Evolutionary conservation across 257 asterid species (phyloP).

Genomic region (Capsicum rhomboideum): DNA sequence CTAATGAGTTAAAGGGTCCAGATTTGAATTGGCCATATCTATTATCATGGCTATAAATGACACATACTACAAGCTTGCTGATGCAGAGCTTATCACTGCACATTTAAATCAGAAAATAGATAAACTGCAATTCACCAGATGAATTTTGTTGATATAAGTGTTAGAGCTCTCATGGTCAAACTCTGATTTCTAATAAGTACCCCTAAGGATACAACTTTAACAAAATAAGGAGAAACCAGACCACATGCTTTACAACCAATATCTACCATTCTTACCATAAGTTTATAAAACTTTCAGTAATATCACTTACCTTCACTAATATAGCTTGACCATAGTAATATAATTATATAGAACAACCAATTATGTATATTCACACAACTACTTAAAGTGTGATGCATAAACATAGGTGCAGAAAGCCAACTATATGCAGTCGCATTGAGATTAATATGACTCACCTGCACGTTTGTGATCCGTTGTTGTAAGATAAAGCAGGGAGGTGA

Average conservation of each 20-base stretch:
- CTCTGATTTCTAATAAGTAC: background rate
- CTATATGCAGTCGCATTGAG: background rate
- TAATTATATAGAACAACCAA: background rate
- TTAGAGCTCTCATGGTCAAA: background rate
- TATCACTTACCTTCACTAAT: background rate
- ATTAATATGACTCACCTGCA: constrained; percentile 44
- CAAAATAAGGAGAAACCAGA: background rate
- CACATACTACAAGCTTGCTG: background rate
- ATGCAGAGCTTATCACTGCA: background rate
- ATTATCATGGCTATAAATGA: background rate
- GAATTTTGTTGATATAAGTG: background rate
- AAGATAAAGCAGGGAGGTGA: constrained; percentile 80
- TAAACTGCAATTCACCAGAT: background rate
- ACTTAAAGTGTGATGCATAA: background rate
- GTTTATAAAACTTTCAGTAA: background rate
- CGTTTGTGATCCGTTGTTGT: constrained; percentile 79
- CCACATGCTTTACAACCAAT: background rate
- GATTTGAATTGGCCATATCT: background rate
- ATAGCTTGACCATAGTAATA: background rate
- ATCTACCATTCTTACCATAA: background rate
- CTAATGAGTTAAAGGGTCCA: background rate
- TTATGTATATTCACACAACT: background rate
- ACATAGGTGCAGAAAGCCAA: background rate
- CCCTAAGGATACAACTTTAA: background rate
- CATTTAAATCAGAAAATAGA: background rate